A percentile compares a stretch with the other conserved stretches of the same genome.
These are phyloP conservation scores for Nigrospora osmanthi DNA, from an alignment of 2,329 filamentous ascomycete genomes.

Conservation along the genomic window DNA sequence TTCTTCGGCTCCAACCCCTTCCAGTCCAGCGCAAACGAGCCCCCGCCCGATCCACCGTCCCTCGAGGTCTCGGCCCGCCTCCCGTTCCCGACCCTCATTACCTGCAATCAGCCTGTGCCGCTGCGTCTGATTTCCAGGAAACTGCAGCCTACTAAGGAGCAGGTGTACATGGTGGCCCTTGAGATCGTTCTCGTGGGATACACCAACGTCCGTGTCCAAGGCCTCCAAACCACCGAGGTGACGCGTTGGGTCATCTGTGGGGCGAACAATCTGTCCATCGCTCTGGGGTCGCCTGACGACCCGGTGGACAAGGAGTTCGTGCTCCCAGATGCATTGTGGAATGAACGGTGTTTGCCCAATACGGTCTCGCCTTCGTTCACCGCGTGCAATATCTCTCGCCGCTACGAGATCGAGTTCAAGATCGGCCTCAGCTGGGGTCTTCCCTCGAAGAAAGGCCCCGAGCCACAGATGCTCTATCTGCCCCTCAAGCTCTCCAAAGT, in stretches of 20 bases:
- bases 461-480: conserved; percentile 67
- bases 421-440: conserved; percentile 68
- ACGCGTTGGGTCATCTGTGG: conserved; percentile 71
- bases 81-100: conserved; percentile 80
- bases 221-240: conserved; percentile 61
- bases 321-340: conserved; percentile 70
- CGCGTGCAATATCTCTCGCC: conserved; percentile 78
- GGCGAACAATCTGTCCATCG: conserved; percentile 62
- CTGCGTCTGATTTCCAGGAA: conserved; percentile 75
- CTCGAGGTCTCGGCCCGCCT: conserved; percentile 73
- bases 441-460: conserved; percentile 23
- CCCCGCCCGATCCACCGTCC: conserved; percentile 48
- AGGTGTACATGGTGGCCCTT: conserved; percentile 67
- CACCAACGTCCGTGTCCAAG: conserved; percentile 73
- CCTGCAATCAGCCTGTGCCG: conserved; percentile 80
- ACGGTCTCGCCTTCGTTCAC: conserved; percentile 81
- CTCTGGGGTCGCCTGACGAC: conserved; percentile 53
- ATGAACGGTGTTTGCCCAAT: conserved; percentile 63
- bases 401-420: conserved; percentile 77
- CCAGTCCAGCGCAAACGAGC: conserved; percentile 5
- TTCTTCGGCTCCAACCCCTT: conserved; percentile 42
- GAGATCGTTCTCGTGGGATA: conserved; percentile 76
- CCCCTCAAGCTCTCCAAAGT: conserved; percentile 69
- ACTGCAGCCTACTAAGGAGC: conserved; percentile 58
- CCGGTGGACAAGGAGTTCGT: conserved; percentile 58